Conservation (phyloP, 2,329 filamentous ascomycete species). For the Pseudogymnoascus sp. region DNA sequence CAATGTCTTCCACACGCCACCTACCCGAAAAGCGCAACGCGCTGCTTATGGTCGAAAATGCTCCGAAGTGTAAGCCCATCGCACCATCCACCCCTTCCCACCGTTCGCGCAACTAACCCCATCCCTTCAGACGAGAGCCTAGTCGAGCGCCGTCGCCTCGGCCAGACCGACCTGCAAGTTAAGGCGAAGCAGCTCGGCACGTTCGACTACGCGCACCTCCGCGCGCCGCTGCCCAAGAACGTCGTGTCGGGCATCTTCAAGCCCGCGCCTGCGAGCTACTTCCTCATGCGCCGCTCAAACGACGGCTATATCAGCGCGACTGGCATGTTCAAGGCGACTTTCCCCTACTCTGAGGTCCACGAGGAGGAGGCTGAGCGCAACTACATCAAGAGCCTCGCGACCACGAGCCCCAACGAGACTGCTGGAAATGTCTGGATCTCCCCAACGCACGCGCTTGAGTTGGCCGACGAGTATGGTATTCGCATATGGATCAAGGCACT, state of each 20-base stretch:
- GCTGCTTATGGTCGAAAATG: constrained; percentile 8
- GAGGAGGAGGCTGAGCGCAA: constrained; percentile 71
- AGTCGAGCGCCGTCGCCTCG: constrained; percentile 75
- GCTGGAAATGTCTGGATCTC: constrained; percentile 96
- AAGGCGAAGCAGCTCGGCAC: constrained; percentile 67
- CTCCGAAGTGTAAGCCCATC: constrained; percentile 10
- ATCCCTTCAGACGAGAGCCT: constrained; percentile 33
- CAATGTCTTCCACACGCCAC: not conserved
- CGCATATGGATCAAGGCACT: constrained; percentile 84
- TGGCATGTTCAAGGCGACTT: constrained; percentile 88
- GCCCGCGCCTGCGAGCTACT: constrained; percentile 79
- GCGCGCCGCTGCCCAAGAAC: constrained; percentile 85
- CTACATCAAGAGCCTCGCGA: constrained; percentile 74
- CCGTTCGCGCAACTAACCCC: not conserved
- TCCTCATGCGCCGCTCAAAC: constrained; percentile 84
- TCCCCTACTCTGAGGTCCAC: constrained; percentile 62
- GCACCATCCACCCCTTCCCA: not conserved
- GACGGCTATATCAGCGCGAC: constrained; percentile 80
- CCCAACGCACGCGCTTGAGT: constrained; percentile 66
- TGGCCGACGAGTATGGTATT: constrained; percentile 84
- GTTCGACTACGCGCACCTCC: constrained; percentile 94
- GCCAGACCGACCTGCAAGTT: constrained; percentile 79
- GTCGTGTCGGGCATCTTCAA: constrained; percentile 90
- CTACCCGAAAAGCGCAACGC: constrained; percentile 10
- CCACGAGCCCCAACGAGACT: constrained; percentile 82